These are phyloP conservation scores for Papiliotrema nemorosa DNA, from an alignment of 1,284 basidiomycete genomes.

Conservation along the genomic window DNA sequence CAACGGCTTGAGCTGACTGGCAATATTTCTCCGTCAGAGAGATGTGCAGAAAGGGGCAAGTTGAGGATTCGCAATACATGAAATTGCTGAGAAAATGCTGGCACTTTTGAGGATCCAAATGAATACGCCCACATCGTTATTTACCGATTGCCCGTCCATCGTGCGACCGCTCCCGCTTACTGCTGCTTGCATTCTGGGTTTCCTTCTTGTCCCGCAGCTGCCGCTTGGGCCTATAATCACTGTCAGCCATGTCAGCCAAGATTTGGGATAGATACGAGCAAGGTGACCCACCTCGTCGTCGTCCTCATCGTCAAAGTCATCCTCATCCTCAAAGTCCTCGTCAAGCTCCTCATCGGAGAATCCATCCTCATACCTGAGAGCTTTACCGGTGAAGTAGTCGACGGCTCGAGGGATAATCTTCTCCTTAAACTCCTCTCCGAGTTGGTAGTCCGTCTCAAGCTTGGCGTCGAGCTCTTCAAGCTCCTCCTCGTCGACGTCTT, in stretches of 20 bases:
- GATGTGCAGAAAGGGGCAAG: too few relatives aligned
- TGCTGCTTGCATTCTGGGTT: slow-evolving; percentile 47
- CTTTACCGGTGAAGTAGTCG: slow-evolving; percentile 96
- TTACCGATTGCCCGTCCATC: too few relatives aligned
- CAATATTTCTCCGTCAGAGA: too few relatives aligned
- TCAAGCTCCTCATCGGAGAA: slow-evolving; percentile 67
- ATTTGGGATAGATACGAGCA: background rate
- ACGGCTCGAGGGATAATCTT: slow-evolving; percentile 94
- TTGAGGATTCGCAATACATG: too few relatives aligned
- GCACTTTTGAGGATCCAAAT: too few relatives aligned
- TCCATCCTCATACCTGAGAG: slow-evolving; percentile 78
- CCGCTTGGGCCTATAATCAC: slow-evolving; percentile 27
- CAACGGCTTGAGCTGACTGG: too few relatives aligned
- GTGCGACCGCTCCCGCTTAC: too few relatives aligned
- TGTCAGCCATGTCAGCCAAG: slow-evolving; percentile 19
- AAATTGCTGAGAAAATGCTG: too few relatives aligned
- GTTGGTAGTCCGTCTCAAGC: slow-evolving; percentile 95
- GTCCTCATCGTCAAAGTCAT: slow-evolving; percentile 56
- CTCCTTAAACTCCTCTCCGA: slow-evolving; percentile 98
- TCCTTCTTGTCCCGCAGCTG: slow-evolving; percentile 15
- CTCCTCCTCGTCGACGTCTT: slow-evolving; percentile 77
- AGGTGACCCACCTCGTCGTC: slow-evolving; percentile 28
- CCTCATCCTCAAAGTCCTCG: too few relatives aligned
- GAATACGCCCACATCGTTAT: too few relatives aligned
- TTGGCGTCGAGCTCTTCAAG: slow-evolving; percentile 86